Conservation (phyloP, 352 stramenopile species). For the Peronospora farinosa region DNA sequence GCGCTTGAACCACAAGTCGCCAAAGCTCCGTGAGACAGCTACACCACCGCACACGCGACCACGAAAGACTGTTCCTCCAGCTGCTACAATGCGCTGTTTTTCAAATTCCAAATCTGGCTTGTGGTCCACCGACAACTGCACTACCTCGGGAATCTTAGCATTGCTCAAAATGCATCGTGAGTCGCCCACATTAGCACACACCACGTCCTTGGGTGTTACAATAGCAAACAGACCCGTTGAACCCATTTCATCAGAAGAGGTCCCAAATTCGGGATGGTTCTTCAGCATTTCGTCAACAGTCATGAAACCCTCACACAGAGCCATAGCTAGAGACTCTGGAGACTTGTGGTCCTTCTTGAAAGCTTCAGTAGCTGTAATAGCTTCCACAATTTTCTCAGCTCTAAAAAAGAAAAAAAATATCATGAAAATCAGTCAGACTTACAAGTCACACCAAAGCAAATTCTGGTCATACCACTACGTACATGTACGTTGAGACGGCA, state of each 20-base stretch:
- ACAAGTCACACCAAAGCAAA: too few species aligned
- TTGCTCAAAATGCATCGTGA: conserved; percentile 84
- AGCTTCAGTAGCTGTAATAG: conserved; percentile 63
- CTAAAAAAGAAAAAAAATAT: conserved; percentile 25
- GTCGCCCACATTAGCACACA: conserved; percentile 81
- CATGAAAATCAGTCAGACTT: neutral
- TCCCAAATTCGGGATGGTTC: conserved; percentile 54
- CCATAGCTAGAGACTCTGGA: conserved; percentile 61
- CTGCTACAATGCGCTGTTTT: conserved; percentile 78
- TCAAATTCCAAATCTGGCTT: conserved; percentile 84
- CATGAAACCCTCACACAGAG: conserved; percentile 72
- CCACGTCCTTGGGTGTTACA: conserved; percentile 73
- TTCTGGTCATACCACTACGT: conserved; percentile 12
- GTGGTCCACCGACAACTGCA: conserved; percentile 82
- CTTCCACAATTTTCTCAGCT: conserved; percentile 56
- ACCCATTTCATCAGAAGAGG: conserved; percentile 70
- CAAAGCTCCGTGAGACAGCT: conserved; percentile 80
- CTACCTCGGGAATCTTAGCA: conserved; percentile 52
- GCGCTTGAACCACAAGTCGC: conserved; percentile 86
- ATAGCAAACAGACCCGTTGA: conserved; percentile 79
- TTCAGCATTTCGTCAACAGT: conserved; percentile 66
- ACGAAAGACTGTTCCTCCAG: conserved; percentile 78
- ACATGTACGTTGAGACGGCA: conserved; percentile 64
- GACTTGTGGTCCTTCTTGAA: conserved; percentile 70
- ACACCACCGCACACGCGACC: conserved; percentile 80